Evolutionary conservation across 495 filamentous ascomycete genomes (phyloP).

Genomic region (Daldinia caldariorum): DNA sequence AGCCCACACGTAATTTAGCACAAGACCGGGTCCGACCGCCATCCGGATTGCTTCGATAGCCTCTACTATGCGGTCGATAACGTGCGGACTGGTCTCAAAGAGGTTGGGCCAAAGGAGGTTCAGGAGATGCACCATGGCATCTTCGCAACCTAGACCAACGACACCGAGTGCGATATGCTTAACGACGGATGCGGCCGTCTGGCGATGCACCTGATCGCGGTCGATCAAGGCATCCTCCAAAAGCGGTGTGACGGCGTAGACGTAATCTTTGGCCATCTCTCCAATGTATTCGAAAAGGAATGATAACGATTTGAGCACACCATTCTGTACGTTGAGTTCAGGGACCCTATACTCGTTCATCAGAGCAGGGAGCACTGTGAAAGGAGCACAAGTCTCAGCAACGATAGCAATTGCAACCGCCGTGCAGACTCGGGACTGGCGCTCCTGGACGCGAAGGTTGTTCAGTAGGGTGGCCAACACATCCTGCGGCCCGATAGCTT

Average conservation of each 20-base stretch:
- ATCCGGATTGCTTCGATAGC: slow-evolving; percentile 96
- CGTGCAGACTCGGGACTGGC: slow-evolving; percentile 97
- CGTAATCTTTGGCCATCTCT: slow-evolving; percentile 99
- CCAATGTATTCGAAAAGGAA: slow-evolving; percentile 99
- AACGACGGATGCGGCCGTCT: slow-evolving; percentile 94
- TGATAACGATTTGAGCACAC: slow-evolving; percentile 94
- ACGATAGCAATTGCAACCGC: slow-evolving; percentile 99
- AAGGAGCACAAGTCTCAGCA: slow-evolving; percentile 99
- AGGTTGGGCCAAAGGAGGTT: slow-evolving; percentile 97
- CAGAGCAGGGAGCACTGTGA: slow-evolving; percentile 96
- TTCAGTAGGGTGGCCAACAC: slow-evolving; percentile 95
- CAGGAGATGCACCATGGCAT: slow-evolving; percentile 97
- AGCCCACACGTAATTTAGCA: slow-evolving; percentile 98
- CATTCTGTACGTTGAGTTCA: slow-evolving; percentile 98
- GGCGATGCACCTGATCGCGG: slow-evolving; percentile 96
- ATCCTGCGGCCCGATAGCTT: slow-evolving; percentile 98
- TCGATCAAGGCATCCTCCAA: slow-evolving; percentile 98
- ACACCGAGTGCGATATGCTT: slow-evolving; percentile 97
- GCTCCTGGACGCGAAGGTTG: slow-evolving; percentile 96
- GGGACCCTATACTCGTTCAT: slow-evolving; percentile 99
- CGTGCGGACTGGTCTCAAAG: slow-evolving; percentile 98
- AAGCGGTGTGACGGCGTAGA: slow-evolving; percentile 97
- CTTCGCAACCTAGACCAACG: slow-evolving; percentile 96
- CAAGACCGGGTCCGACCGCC: slow-evolving; percentile 87
- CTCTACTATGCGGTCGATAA: slow-evolving; percentile 97